Conservation (phyloP, 106 monocot genomes). For the Acorus calamus region DNA sequence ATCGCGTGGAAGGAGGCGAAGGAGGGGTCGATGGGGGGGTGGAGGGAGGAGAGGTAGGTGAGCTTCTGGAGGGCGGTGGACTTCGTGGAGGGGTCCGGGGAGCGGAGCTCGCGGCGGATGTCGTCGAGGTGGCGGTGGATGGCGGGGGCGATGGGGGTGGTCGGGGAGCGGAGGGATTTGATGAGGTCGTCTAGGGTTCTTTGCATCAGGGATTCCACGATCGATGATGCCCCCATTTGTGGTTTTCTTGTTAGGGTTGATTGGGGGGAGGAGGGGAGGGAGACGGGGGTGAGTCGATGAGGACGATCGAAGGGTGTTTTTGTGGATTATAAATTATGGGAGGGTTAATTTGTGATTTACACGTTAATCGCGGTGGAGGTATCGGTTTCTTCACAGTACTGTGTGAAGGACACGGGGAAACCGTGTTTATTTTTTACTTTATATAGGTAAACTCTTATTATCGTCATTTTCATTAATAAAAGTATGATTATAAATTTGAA, state of each 20-base stretch:
- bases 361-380: no score
- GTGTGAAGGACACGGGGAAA: no score
- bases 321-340: no score
- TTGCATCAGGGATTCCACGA: conserved; percentile 75
- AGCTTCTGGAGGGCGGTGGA: conserved; percentile 70
- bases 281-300: conserved; percentile 7
- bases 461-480: no score
- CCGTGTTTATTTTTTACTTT: no score
- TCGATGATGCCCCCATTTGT: no score
- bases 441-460: no score
- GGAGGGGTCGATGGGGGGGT: conserved; percentile 35
- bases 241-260: no score
- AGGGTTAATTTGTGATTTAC: no score
- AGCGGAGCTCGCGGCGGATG: conserved; percentile 81
- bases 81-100: conserved; percentile 46
- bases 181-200: conserved; percentile 72
- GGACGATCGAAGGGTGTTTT: conserved; percentile 2
- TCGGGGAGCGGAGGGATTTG: conserved; percentile 50
- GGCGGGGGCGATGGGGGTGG: conserved; percentile 18
- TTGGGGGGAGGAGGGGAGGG: conserved; percentile 11
- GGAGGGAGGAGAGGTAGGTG: conserved; percentile 72
- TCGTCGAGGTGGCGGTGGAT: conserved; percentile 49
- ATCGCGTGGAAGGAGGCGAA: conserved; percentile 56
- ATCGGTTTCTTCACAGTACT: no score
- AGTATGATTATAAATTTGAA: no score